phyloP scores from a whole-genome alignment of 805 yeast genomes.

The Soucietia sequanensis region DNA sequence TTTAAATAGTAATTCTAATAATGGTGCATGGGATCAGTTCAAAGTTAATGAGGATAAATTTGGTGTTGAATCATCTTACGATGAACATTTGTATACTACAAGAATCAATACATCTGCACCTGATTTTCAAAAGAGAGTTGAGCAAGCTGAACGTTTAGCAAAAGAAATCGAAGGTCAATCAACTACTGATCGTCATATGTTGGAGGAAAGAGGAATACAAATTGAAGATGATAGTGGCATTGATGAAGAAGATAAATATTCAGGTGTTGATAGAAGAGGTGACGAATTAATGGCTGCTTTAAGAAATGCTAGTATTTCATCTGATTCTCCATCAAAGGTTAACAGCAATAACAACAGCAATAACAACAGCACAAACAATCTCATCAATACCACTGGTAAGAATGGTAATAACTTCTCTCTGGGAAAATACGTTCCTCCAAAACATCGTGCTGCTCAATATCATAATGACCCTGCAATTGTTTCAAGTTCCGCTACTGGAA shows the following conservation, averaged over 20 bases:
- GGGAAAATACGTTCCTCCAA: conserved; percentile 55
- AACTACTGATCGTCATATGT: conserved; percentile 73
- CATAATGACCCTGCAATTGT: conserved; percentile 69
- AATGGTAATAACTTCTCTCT: conserved; percentile 14
- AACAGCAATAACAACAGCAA: too few relatives aligned
- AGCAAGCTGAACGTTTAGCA: conserved; percentile 76
- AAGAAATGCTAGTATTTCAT: conserved; percentile 26
- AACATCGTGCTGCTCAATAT: conserved; percentile 50
- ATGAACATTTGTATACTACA: conserved; percentile 87
- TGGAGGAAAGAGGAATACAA: conserved; percentile 83
- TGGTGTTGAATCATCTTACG: conserved; percentile 81
- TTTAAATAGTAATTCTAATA: conserved; percentile 18
- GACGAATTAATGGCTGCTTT: conserved; percentile 49
- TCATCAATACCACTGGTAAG: too few relatives aligned
- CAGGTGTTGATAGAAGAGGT: conserved; percentile 78
- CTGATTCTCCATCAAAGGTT: conserved; percentile 9
- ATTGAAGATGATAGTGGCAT: conserved; percentile 75
- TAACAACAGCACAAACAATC: too few relatives aligned
- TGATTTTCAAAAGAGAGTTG: conserved; percentile 61
- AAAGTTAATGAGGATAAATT: conserved; percentile 86
- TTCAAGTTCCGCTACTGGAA: conserved; percentile 45
- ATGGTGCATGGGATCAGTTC: conserved; percentile 99
- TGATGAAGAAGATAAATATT: conserved; percentile 95
- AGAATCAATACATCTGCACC: conserved; percentile 68
- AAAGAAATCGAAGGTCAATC: conserved; percentile 74